Base-by-base conservation (phyloP, 495 filamentous ascomycete species). In the Cudoniella acicularis region DNA sequence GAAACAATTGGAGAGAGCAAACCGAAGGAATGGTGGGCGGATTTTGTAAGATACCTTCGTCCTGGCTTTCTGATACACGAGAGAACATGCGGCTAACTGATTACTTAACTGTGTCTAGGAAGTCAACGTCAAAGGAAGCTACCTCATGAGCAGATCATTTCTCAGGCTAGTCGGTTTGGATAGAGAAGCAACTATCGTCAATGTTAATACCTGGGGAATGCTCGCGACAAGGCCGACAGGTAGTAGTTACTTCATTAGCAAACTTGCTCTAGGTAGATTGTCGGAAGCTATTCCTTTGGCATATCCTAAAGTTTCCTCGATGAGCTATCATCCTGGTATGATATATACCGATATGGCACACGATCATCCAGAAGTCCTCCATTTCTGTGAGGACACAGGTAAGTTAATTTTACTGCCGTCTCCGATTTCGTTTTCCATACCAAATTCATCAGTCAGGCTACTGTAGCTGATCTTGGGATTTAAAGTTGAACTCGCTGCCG, bases 241-340 rank as follows among this genome's bases (percentile, higher is more conserved):
- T 77, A n/a, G 73, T 66, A 2, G 40, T 72, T 0, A 64, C 72
- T 49, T 68, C 73, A 6, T 66, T 79, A 26, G 64, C 71, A 20
- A 73, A 79, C 63, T 74, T 75, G 36, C 36, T 9, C 8, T 16
- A 9, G 36, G 8, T 43, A 30, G 77, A 16, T 63, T 64, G n/a
- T 47, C 54, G 0, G 75, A 80, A 45, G 75, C 79, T 59, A 57
- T 57, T 30, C 62, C 65, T 11, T n/a, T n/a, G n/a, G 36, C 75
- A 25, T 77, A 76, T 1, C 54, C 80, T 2, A 49, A 74, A 10
- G 67, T 65, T 23, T 72, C 68, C 27, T 56, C 71, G 8, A 26
- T 79, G 8, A 16, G 9, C 16, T 41, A 9, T 1, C 76, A 80
- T 66, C 78, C 75, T 17, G 78, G 78, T 2, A 71, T 66, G 22